Evolutionary conservation across 2,329 filamentous ascomycete genomes (phyloP), one percentile per base, ranked within the genome.

Genomic region (Alternaria tenuissima): DNA sequence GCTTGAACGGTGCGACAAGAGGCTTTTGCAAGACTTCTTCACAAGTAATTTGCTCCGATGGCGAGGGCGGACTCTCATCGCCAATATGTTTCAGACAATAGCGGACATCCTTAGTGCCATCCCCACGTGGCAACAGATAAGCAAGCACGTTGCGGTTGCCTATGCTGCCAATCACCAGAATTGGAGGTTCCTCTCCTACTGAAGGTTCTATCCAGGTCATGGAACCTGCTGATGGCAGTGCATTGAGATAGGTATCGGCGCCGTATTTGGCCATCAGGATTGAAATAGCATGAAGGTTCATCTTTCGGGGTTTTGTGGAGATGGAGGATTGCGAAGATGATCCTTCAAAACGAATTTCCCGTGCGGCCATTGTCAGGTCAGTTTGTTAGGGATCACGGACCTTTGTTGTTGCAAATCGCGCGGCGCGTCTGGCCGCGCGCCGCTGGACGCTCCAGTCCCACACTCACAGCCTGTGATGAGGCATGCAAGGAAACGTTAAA

Each of bases 1-100:
- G 47, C 38, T 55, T 63, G 28, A 65, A 65, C 2, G 63, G 63
- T 12, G 51, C 41, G 43, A 51, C n/a, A 18, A 65, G 63, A 28
- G 51, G 16, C 20, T 34, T n/a, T n/a, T 30, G 32, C 4, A 60
- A 28, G 20, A 59, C 57, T 7, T 60, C 51, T 34, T 65, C 57
- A 26, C 51, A 51, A 3, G 32, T 42, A 5, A 61, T 34, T 14
- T 30, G 34, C 11, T n/a, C 34, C 26, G 51, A 18, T 20, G 28
- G 12, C 24, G 39, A 46, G 11, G 39, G 14, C 14, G 20, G 16
- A 9, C 38, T 22, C 4, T 28, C 11, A 12, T 28, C 36, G 34
- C 28, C 47, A 30, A 39, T 41, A 18, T n/a, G 22, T 36, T 38
- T 42, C 18, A 43, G 36, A 49, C 46, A 57, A 26, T 60, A 64